Evolutionary conservation across 202 grass and related monocot species (phyloP), one percentile per base, ranked within the genome.

Genomic region (Schoenoplectus triqueter): DNA sequence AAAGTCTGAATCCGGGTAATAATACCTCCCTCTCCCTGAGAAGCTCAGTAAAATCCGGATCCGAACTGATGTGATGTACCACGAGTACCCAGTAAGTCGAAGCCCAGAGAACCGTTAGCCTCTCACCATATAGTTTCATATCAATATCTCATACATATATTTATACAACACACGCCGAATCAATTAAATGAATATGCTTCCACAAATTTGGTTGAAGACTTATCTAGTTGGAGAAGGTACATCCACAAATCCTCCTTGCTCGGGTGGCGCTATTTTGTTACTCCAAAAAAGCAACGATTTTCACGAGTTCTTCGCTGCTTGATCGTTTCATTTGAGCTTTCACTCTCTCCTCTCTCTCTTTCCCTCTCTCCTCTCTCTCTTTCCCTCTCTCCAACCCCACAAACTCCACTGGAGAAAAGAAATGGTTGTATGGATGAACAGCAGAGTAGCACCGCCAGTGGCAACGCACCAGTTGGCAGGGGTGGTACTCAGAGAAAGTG

Each of bases 381-480:
- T 14, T 19, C 60, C 17, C 17, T 48, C 2, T 69, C 39, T 69
- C 10, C 51, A 41, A 8, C 44, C 39, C 61, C 63, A 83, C 7
- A 66, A 83, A 14, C 63, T 68, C 21, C 45, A 41, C 57, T 48
- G 64, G 20, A 66, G 18, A 50, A 44, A 7, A 31, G 31, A 52
- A 51, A 67, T 69, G 66, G 65, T 49, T 10, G 51, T 56, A 13
- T 69, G 66, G 31, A 83, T 83, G 65, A 55, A 66, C 63, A 68
- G 18, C 48, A 51, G 79, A 17, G 19, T 82, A 14, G 64, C 21
- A 0, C 64, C 63, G 4, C 48, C 81, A 9, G 59, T 66, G 60
- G 19, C 56, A 4, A 39, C 22, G 39, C 78, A 80, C 57, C 55
- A 9, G 31, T 10, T 42, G 45, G 45, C 63, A 4, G 80, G 80